Evolutionary conservation across 2,329 filamentous ascomycete species (phyloP).

Genomic region (Pseudocercospora eumusae): DNA sequence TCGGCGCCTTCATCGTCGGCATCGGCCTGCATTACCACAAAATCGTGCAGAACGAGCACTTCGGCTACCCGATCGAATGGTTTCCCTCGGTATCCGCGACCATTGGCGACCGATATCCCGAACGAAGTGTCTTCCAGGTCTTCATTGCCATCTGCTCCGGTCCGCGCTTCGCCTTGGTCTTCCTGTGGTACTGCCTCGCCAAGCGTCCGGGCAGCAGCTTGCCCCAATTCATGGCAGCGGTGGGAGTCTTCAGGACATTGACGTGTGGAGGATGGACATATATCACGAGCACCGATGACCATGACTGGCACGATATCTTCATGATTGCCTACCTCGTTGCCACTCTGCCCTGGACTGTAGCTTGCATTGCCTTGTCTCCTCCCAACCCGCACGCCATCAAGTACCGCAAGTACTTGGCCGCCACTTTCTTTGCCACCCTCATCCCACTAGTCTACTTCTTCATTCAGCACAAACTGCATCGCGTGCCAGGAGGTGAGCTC

Average conservation of each 20-base stretch:
- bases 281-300: conserved; percentile 95
- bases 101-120: conserved; percentile 95
- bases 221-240: conserved; percentile 76
- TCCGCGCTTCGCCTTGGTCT: conserved; percentile 88
- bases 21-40: conserved; percentile 83
- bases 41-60: conserved; percentile 86
- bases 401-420: conserved; percentile 82
- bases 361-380: conserved; percentile 84
- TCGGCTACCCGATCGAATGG: conserved; percentile 61
- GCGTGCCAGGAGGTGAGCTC: conserved; percentile 79
- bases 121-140: conserved; percentile 93
- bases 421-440: conserved; percentile 85
- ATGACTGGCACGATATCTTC: conserved; percentile 98
- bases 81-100: conserved; percentile 61
- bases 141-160: conserved; percentile 96
- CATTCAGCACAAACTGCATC: conserved; percentile 97
- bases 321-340: conserved; percentile 98
- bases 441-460: conserved; percentile 94
- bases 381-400: conserved; percentile 79
- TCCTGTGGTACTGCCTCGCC: conserved; percentile 88
- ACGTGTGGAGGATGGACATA: conserved; percentile 99
- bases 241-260: conserved; percentile 83
- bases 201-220: conserved; percentile 69
- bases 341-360: conserved; percentile 91
- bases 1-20: conserved; percentile 82